Conservation (phyloP, 2,329 filamentous ascomycete species). For the Stachybotrys chlorohalonatus region DNA sequence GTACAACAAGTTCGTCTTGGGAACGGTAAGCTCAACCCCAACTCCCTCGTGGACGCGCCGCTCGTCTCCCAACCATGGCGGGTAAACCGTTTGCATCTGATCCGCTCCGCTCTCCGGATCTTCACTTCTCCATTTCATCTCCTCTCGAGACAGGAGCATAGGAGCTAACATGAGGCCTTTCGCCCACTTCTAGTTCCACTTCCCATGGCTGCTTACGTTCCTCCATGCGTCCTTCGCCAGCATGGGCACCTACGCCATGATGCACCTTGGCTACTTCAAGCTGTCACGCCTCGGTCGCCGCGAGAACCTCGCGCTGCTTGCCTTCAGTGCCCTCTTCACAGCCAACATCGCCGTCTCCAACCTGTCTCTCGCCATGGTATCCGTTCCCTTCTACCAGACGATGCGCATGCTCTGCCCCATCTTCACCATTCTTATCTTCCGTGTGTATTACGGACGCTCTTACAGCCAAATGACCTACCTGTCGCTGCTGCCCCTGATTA, state of each 20-base stretch:
- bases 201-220: constrained; percentile 52
- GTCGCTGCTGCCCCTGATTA: constrained; percentile 50
- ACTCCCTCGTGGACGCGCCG: neutral
- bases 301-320: constrained; percentile 45
- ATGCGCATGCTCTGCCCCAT: constrained; percentile 53
- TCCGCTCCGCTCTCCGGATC: neutral
- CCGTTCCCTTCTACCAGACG: constrained; percentile 58
- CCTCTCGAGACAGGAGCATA: neutral
- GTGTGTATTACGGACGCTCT: constrained; percentile 42
- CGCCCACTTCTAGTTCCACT: constrained; percentile 36
- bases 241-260: constrained; percentile 43
- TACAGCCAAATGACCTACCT: constrained; percentile 50
- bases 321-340: constrained; percentile 53
- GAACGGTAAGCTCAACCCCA: constrained; percentile 28
- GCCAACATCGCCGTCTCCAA: constrained; percentile 58
- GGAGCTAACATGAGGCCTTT: constrained; percentile 9
- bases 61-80: neutral
- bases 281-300: constrained; percentile 40
- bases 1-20: constrained; percentile 50
- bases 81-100: too few species aligned
- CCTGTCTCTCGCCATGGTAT: constrained; percentile 51
- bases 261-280: constrained; percentile 42
- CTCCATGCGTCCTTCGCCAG: constrained; percentile 49
- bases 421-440: constrained; percentile 54
- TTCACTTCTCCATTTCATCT: neutral